A percentile compares a stretch with the other conserved stretches of the same genome.
Conservation (phyloP, 2,329 filamentous ascomycete genomes). For the Teratosphaeria pseudoeucalypti region DNA sequence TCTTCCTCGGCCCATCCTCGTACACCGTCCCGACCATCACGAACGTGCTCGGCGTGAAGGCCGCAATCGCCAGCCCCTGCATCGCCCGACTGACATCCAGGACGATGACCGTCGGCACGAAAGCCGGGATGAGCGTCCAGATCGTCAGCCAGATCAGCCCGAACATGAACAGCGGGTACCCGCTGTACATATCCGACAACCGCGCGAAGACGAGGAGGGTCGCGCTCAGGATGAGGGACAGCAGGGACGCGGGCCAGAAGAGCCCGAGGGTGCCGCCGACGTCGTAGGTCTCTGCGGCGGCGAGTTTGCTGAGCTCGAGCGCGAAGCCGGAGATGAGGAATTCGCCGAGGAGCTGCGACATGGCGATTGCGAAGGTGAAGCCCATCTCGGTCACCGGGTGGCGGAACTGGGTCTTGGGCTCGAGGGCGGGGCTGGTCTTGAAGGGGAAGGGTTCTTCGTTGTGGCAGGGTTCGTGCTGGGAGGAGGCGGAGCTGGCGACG, state of each 20-base stretch:
- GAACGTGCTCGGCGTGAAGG: conserved; percentile 25
- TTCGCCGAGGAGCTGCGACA: conserved; percentile 27
- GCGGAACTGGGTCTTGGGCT: conserved; percentile 15
- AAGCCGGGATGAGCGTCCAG: conserved; percentile 26
- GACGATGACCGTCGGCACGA: conserved; percentile 14
- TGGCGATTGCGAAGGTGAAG: conserved; percentile 27
- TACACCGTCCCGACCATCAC: conserved; percentile 25
- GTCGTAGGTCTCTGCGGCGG: conserved; percentile 5
- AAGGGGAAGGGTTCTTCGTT: neutral
- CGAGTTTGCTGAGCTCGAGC: conserved; percentile 23
- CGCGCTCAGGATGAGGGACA: conserved; percentile 25
- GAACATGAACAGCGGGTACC: conserved; percentile 26
- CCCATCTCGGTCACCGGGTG: conserved; percentile 21
- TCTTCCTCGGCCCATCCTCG: conserved; percentile 22
- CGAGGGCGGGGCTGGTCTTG: neutral
- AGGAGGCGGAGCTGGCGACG: neutral
- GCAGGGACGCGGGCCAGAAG: conserved; percentile 27
- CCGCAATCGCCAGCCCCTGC: conserved; percentile 28
- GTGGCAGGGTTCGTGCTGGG: neutral
- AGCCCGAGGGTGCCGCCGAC: conserved; percentile 13
- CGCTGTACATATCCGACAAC: conserved; percentile 27
- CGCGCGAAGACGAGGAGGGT: conserved; percentile 25
- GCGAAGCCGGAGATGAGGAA: conserved; percentile 29
- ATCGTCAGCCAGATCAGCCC: conserved; percentile 25
- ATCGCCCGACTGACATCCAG: conserved; percentile 26